Conservation (phyloP, 805 yeast genomes). For the Metschnikowia shivogae region DNA sequence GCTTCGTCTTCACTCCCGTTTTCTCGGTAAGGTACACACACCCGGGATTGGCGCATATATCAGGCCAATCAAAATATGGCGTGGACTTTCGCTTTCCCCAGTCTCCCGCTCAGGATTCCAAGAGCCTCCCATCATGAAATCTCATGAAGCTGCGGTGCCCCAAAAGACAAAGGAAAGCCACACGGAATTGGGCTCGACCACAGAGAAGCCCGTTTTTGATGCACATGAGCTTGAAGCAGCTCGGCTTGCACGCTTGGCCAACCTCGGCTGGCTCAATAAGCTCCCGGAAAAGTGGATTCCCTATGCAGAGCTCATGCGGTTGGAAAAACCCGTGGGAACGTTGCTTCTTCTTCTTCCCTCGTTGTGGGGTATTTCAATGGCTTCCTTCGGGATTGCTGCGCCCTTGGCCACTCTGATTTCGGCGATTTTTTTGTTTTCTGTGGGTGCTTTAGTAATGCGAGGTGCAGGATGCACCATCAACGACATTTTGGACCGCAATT, state of each 20-base stretch:
- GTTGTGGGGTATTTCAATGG: slow-evolving; percentile 90
- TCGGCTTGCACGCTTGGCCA: slow-evolving; percentile 44
- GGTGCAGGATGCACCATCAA: slow-evolving; percentile 98
- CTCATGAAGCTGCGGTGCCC: not conserved
- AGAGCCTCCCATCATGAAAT: slow-evolving; percentile 10
- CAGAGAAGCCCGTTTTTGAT: not conserved
- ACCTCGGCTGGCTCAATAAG: slow-evolving; percentile 45
- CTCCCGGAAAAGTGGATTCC: slow-evolving; percentile 79
- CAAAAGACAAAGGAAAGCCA: not conserved
- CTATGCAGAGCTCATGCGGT: slow-evolving; percentile 84
- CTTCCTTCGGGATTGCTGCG: slow-evolving; percentile 70
- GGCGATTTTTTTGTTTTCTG: slow-evolving; percentile 66
- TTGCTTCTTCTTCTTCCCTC: slow-evolving; percentile 79
- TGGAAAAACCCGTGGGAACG: slow-evolving; percentile 96
- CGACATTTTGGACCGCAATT: slow-evolving; percentile 77
- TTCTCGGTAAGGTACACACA: not conserved
- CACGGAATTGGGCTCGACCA: not conserved
- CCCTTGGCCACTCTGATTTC: slow-evolving; percentile 58
- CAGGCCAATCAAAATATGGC: not conserved
- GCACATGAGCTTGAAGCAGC: slow-evolving; percentile 48
- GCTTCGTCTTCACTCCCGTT: not conserved
- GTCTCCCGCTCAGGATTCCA: slow-evolving; percentile 7
- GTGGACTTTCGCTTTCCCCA: not conserved
- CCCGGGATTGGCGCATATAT: not conserved
- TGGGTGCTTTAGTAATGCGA: slow-evolving; percentile 88